Evolutionary conservation across 1,284 basidiomycete genomes (phyloP).

Genomic region (Polyporus tsugae): DNA sequence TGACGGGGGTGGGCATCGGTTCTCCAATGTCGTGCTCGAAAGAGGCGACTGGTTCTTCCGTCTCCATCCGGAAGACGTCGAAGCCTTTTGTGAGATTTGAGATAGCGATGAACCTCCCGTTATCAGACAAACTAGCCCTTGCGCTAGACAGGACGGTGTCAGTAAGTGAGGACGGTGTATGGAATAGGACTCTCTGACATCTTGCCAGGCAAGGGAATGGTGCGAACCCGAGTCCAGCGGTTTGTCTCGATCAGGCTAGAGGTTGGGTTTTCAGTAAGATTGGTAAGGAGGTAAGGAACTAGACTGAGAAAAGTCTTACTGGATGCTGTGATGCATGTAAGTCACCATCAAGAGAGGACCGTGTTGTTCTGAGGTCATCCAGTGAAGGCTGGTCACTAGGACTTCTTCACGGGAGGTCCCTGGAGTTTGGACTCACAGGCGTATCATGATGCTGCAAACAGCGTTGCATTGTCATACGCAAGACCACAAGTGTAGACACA

Average conservation of each 20-base stretch:
- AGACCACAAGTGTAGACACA: no score
- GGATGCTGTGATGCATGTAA: slow-evolving; percentile 12
- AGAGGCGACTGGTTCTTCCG: not conserved
- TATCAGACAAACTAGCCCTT: not conserved
- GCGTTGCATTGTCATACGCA: no score
- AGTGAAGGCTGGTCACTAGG: slow-evolving; percentile 3
- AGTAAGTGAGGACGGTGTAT: no score
- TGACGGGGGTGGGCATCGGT: not conserved
- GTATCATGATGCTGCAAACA: no score
- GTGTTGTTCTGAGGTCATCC: not conserved
- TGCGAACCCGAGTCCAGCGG: not conserved
- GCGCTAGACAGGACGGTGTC: not conserved
- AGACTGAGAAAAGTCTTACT: no score
- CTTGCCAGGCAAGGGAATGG: not conserved
- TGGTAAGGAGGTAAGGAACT: no score
- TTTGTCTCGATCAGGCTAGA: slow-evolving; percentile 2
- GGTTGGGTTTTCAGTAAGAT: no score
- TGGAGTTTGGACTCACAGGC: not conserved
- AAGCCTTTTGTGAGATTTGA: slow-evolving; percentile 4
- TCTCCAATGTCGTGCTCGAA: slow-evolving; percentile 4
- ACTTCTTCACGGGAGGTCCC: not conserved
- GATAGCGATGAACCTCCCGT: not conserved
- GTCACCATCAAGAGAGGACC: not conserved
- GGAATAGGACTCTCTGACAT: not conserved
- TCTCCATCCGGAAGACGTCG: slow-evolving; percentile 2